Evolutionary conservation across 164 flowering plant genomes (phyloP), one percentile per base, ranked within the genome.

Genomic region (Chimonanthus praecox): DNA sequence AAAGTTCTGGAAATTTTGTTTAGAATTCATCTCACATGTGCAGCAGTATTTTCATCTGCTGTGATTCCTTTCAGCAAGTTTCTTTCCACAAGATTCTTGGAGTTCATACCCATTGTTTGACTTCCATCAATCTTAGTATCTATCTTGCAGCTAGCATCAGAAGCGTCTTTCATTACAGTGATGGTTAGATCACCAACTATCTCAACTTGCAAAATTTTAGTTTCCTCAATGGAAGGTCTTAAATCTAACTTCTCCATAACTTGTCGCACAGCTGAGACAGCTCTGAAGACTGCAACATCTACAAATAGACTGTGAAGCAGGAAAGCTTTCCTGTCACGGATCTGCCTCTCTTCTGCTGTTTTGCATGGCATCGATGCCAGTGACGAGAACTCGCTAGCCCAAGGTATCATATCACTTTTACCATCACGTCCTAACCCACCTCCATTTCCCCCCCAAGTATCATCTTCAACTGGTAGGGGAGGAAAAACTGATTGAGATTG

Each of bases 21-120:
- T 13, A 11, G 11, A 9, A 47, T 4, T 48, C 18, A 45, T 16
- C 93, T 84, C 88, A 95, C 99, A 83, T 90, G 99, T 20, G 99
- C 97, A 73, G 99, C 97, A 61, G 99, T 93, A 83, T 93, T 95
- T 85, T 95, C 99, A 83, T 95, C 98, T 58, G 98, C 99, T 66
- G 99, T 95, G 62, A 95, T 88, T 76, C 99, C 99, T 85, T 95
- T 95, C 79, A 95, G 82, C 10, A 95, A 80, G 78, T 95, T 95
- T 76, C 92, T 84, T 76, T 88, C 92, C 15, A 80, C 79, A 18
- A 89, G 73, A 68, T 80, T 80, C 74, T 82, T 80, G 76, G 81
- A 70, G 49, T 85, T 85, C 76, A 83, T 64, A 69, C 94, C 95
- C 74, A 86, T 82, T 71, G 88, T 87, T 73, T 75, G 86, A 78